Percentiles rank a stretch among this genome's conserved stretches.
Conservation (phyloP, 2,329 filamentous ascomycete species). For the Exophiala sp. region DNA sequence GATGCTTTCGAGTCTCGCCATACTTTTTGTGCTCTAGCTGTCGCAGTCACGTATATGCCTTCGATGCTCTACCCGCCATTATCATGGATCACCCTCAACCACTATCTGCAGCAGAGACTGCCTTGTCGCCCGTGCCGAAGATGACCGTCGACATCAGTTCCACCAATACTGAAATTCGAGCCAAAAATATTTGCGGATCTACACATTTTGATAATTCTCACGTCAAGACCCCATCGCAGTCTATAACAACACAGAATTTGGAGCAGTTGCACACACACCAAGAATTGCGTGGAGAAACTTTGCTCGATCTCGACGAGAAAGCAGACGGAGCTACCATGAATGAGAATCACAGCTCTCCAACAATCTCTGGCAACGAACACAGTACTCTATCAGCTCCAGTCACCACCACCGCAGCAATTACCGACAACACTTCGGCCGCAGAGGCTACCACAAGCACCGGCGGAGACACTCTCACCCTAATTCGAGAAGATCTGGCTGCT, state of each 20-base stretch:
- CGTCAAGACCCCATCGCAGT: not conserved
- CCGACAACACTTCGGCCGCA: not conserved
- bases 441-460: not conserved
- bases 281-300: too few species aligned
- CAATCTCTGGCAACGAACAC: not conserved
- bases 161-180: not conserved
- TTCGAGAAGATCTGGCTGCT: constrained; percentile 8
- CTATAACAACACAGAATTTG: not conserved
- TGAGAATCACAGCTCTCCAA: not conserved
- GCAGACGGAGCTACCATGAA: too few species aligned
- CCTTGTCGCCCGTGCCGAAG: not conserved
- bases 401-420: too few species aligned
- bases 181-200: not conserved
- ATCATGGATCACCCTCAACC: not conserved
- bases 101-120: not conserved
- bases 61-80: not conserved
- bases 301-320: too few species aligned
- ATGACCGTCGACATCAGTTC: not conserved
- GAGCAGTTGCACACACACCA: too few species aligned
- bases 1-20: too few species aligned
- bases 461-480: not conserved
- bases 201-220: not conserved
- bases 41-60: too few species aligned
- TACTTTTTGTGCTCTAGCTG: too few species aligned
- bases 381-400: too few species aligned